phyloP scores from a whole-genome alignment of 331 rosid genomes.

The Acacia pycnantha region DNA sequence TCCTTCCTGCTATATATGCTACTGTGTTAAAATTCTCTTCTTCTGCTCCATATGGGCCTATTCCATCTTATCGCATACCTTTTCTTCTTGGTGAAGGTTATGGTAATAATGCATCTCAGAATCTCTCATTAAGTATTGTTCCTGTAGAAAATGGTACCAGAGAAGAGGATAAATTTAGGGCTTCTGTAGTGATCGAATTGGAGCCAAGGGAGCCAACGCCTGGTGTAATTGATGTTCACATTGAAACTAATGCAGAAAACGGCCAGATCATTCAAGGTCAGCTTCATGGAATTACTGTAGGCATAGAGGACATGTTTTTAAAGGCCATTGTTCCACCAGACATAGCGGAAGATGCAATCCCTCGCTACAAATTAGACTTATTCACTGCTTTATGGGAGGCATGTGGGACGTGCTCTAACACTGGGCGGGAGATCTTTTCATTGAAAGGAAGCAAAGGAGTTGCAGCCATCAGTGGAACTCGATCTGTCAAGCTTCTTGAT shows the following conservation, averaged over 20 bases:
- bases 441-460: constrained; percentile 89
- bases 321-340: constrained; percentile 68
- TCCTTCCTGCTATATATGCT: constrained; percentile 90
- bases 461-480: constrained; percentile 84
- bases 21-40: constrained; percentile 81
- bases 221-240: constrained; percentile 73
- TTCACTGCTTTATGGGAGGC: constrained; percentile 94
- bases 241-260: constrained; percentile 82
- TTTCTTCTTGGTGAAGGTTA: constrained; percentile 90
- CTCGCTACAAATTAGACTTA: constrained; percentile 64
- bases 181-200: constrained; percentile 64
- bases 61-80: constrained; percentile 76
- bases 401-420: constrained; percentile 73
- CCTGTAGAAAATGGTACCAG: constrained; percentile 52
- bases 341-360: constrained; percentile 45
- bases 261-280: constrained; percentile 81
- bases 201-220: constrained; percentile 97
- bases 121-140: constrained; percentile 66
- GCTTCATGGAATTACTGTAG: constrained; percentile 75
- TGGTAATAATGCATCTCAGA: constrained; percentile 40
- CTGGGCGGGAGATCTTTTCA: constrained; percentile 80
- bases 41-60: constrained; percentile 82
- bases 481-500: constrained; percentile 88
- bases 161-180: constrained; percentile 57
- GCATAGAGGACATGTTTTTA: constrained; percentile 97